Evolutionary conservation across 2,329 filamentous ascomycete genomes (phyloP), one percentile per base, ranked within the genome.

Genomic region (Aspergillus sp.): DNA sequence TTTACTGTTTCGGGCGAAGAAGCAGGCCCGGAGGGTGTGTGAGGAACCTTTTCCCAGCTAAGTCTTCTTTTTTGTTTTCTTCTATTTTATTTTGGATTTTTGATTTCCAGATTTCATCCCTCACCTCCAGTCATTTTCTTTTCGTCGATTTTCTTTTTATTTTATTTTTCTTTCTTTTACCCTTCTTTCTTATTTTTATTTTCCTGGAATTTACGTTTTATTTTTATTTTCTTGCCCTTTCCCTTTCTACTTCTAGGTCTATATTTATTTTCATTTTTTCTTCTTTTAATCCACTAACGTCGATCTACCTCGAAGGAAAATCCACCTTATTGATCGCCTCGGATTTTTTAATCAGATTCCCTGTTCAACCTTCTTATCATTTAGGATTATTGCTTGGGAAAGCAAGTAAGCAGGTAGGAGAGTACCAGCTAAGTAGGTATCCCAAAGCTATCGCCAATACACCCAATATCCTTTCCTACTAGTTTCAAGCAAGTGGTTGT

Each of bases 1-100:
- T 55, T 63, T 64, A 58, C 61, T 64, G 41, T 52, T 61, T 64
- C 58, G 30, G 61, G 61, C 27, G 50, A 58, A 50, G 47, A 19
- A 60, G 54, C 58, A 58, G 54, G 32, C 56, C 4, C 44, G 47
- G 42, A 59, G n/a, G 36, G 25, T 36, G 25, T 51, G 50, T 36
- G 58, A 61, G 52, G 32, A 36, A 27, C 27, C 50, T 59, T 59
- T 58, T 59, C 61, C 62, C 62, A 52, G 32, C 56, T 21, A 52
- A 54, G 17, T 17, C 7, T 44, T 47, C 47, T 48, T 41, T 54
- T 59, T 54, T 59, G 6, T 57, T 25, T 49, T 57, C 17, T 62
- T 62, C 30, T 11, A 50, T 60, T 62, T 44, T 54, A 42, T 58
- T 63, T 58, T 25, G 38, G 36, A 23, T 42, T 19, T 27, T 52